Conservation (phyloP, 352 stramenopile genomes). For the Pythium vanterpoolii region DNA sequence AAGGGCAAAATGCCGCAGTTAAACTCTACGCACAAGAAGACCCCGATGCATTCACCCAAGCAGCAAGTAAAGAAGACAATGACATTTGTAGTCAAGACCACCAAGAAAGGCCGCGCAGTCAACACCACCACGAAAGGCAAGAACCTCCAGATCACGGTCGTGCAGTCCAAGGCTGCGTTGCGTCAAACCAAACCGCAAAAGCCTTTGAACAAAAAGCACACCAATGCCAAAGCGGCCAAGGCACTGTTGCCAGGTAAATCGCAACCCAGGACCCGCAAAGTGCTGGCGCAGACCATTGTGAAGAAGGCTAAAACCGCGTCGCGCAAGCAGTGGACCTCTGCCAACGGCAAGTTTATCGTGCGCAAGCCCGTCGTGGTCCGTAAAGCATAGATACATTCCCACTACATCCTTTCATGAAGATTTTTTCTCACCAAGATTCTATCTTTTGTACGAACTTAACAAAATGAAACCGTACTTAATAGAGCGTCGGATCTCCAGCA, state of each 20-base stretch:
- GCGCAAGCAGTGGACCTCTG: slow-evolving; percentile 31
- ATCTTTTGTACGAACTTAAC: neutral
- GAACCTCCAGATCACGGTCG: slow-evolving; percentile 28
- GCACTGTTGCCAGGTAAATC: slow-evolving; percentile 35
- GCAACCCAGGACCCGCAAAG: slow-evolving; percentile 26
- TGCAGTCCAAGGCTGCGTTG: slow-evolving; percentile 18
- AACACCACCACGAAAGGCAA: slow-evolving; percentile 8
- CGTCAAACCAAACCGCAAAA: slow-evolving; percentile 17
- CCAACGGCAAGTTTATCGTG: slow-evolving; percentile 45
- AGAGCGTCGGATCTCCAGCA: neutral
- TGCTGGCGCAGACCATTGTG: slow-evolving; percentile 28
- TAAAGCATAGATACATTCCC: slow-evolving; percentile 29
- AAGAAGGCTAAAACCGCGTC: slow-evolving; percentile 19
- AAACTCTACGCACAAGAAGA: slow-evolving; percentile 13
- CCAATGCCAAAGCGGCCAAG: slow-evolving; percentile 9
- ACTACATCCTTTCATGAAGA: neutral
- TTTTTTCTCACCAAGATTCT: neutral
- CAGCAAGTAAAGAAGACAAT: slow-evolving; percentile 10
- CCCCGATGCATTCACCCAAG: slow-evolving; percentile 24
- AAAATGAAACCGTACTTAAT: neutral
- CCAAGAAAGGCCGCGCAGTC: slow-evolving; percentile 19
- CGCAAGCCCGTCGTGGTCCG: slow-evolving; percentile 41
- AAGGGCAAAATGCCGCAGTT: slow-evolving; percentile 11
- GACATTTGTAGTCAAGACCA: slow-evolving; percentile 2
- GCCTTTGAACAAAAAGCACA: slow-evolving; percentile 1